A percentile compares a stretch with the other conserved stretches of the same genome.
These are phyloP conservation scores for Psidium guajava DNA, from an alignment of 345 rosid genomes.

Conservation along the genomic window DNA sequence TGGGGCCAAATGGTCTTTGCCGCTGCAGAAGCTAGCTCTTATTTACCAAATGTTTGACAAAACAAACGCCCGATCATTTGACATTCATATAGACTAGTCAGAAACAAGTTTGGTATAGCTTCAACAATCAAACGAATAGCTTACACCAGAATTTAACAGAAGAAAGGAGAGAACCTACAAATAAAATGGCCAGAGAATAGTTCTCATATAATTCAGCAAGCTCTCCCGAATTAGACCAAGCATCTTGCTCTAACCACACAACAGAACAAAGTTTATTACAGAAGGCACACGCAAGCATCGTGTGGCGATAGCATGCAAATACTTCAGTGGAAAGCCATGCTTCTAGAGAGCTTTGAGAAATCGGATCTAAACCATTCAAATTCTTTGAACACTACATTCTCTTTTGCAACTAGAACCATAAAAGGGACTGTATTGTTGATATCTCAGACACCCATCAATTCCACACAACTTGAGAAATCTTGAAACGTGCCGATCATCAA, in stretches of 20 bases:
- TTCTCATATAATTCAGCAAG: neutral
- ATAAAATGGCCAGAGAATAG: neutral
- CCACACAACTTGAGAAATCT: neutral
- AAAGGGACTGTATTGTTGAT: neutral
- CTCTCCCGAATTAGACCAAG: neutral
- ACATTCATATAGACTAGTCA: neutral
- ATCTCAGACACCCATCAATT: neutral
- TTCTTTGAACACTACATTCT: neutral
- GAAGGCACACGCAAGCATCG: neutral
- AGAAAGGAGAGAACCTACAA: neutral
- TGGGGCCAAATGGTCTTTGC: neutral
- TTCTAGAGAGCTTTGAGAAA: neutral
- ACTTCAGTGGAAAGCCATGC: neutral
- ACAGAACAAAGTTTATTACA: neutral
- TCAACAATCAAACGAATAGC: neutral
- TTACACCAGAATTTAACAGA: neutral
- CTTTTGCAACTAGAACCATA: neutral
- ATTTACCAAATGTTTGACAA: neutral
- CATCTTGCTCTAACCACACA: neutral
- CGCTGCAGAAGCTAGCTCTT: neutral
- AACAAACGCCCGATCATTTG: neutral
- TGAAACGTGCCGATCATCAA: neutral
- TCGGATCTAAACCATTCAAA: neutral
- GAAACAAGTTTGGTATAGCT: neutral
- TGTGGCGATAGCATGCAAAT: neutral